Evolutionary conservation across 305 asterid genomes (phyloP).

Genomic region (Ajuga reptans): DNA sequence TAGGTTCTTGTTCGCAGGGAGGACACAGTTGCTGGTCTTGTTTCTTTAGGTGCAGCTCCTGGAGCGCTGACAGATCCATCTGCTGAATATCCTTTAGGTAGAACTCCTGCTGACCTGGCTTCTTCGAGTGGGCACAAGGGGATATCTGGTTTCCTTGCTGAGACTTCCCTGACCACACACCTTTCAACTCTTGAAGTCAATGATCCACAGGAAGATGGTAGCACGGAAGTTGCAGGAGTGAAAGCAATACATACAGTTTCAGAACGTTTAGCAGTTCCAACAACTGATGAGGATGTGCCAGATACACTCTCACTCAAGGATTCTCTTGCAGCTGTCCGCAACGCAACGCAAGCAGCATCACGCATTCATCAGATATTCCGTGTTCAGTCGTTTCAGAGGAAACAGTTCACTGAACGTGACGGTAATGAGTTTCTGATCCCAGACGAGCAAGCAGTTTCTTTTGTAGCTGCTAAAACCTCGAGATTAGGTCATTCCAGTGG

Average conservation of each 20-base stretch:
- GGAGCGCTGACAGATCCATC: conserved; percentile 73
- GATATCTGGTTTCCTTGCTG: conserved; percentile 89
- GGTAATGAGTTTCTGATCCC: conserved; percentile 32
- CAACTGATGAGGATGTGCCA: conserved; percentile 49
- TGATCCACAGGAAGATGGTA: conserved; percentile 26
- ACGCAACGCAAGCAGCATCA: conserved; percentile 92
- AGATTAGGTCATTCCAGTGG: conserved; percentile 45
- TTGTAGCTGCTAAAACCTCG: conserved; percentile 44
- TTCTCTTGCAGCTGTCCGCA: conserved; percentile 83
- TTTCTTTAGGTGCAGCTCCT: conserved; percentile 75
- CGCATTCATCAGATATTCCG: conserved; percentile 84
- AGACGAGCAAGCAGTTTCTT: conserved; percentile 54
- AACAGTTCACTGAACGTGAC: conserved; percentile 40
- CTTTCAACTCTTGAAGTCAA: conserved; percentile 46
- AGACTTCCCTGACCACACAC: conserved; percentile 58
- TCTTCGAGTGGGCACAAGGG: conserved; percentile 88
- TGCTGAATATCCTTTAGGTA: conserved; percentile 53
- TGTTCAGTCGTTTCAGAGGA: conserved; percentile 79
- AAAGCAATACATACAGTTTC: conserved; percentile 49
- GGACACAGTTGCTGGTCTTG: conserved; percentile 70
- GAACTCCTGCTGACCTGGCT: conserved; percentile 91
- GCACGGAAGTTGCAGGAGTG: conserved; percentile 31
- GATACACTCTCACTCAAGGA: conserved; percentile 72
- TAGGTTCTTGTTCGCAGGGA: conserved; percentile 47
- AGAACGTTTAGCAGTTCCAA: conserved; percentile 59